Base-by-base conservation (phyloP, 2,329 filamentous ascomycete species). In the Sporothrix globosa region DNA sequence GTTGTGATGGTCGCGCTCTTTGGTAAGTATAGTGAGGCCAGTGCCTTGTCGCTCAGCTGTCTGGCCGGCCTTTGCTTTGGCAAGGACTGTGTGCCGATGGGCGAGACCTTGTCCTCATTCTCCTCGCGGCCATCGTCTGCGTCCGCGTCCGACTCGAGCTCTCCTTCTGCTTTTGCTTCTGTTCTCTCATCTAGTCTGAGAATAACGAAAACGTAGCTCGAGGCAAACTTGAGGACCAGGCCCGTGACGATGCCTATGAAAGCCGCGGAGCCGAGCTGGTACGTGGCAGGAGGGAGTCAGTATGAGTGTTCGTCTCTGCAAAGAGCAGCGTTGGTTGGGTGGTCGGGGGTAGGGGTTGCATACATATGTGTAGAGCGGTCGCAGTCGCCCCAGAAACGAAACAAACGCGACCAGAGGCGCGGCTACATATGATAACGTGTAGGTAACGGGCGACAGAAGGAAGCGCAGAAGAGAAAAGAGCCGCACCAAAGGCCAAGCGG, bases 221-320 rank as follows among this genome's bases (percentile, higher is more conserved):
- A 90, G 21, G 83, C 82, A 68, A 87, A 79, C 75, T 87, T 85
- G 56, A 93, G 78, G 21, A 86, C 74, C 67, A 88, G 78, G 67
- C 91, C 92, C 39, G 88, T 82, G 13, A 87, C 67, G 68, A 89
- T 80, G n/a, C 92, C 92, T 68, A 92, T 83, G 21, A 91, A 79
- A 44, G 87, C 84, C 9, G 91, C 92, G 30, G 88, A 85, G 65
- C 88, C 88, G 61, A 93, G 70, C 56, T 70, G 46, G 7, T 4
- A 1, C 6, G 34, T 34, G 34, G 34, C 5, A 2, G 19, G 27
- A 14, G 24, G 10, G 39, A 27, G 39, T 48, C 14, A 48, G 44
- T 48, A 17, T 4, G 19, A 34, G 34, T 34, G 3, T 9, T 34
- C 6, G 4, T 34, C 34, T 34, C 34, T 34, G 34, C 34, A 34